Evolutionary conservation across 2,329 filamentous ascomycete genomes (phyloP), one percentile per base, ranked within the genome.

Genomic region (Pseudogymnoascus sp.): DNA sequence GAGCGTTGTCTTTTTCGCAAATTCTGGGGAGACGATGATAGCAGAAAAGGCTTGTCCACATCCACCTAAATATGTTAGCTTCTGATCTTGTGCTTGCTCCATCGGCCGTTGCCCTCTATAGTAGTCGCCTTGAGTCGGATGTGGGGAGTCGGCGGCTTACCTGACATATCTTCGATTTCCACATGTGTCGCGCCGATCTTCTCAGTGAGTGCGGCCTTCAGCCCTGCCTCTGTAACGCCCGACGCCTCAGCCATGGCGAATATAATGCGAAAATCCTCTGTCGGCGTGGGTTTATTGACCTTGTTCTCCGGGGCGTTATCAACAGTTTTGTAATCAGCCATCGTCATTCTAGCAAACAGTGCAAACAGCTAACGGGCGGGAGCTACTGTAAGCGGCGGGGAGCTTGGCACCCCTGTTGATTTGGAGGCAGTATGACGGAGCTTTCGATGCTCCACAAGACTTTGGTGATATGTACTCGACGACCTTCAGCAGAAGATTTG

Each of bases 91-190:
- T 37, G 39, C 45, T 37, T 13, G 41, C 41, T 51, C 6, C 11
- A 2, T n/a, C 16, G 21, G 48, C 39, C 23, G 7, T 43, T 57
- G n/a, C 28, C 54, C 6, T 39, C 23, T 62, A 41, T 61, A 41
- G 41, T 28, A 16, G 23, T 16, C 16, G 11, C 34, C n/a, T n/a
- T 6, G 51, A 54, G 45, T 61, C 14, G 16, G 34, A n/a, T 28
- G 67, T 64, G 65, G 62, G 67, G 41, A 65, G 64, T 66, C 64
- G 62, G 64, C 61, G 19, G 74, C 80, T 65, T 84, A 96, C 93
- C 93, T 68, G 92, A 96, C 81, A 96, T 86, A 78, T 98, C 93
- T 68, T 90, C 89, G 70, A 97, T 92, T 72, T 95, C 88, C 68
- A 96, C 92, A 78, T 96, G 85, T 28, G 83, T 81, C 21, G 92